A percentile compares a stretch with the other conserved stretches of the same genome.
phyloP scores from a whole-genome alignment of 345 rosid species.

The Cardamine chenopodiifolia region DNA sequence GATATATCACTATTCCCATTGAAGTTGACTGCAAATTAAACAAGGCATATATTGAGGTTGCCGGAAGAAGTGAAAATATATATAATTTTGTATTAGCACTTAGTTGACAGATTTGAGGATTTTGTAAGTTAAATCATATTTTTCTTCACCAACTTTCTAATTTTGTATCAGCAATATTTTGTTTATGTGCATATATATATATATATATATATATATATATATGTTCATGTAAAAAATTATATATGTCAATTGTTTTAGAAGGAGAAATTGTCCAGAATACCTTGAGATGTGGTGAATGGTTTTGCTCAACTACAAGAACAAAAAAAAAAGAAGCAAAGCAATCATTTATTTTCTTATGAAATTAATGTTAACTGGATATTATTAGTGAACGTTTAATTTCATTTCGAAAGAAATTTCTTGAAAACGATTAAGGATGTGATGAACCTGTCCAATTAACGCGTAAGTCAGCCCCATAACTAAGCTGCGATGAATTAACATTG shows the following conservation, averaged over 20 bases:
- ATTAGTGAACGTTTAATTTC: neutral
- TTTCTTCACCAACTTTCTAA: neutral
- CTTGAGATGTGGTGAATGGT: slow-evolving; percentile 38
- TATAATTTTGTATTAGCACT: neutral
- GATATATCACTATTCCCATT: slow-evolving; percentile 38
- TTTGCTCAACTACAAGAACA: slow-evolving; percentile 17
- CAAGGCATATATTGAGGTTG: neutral
- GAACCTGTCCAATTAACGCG: slow-evolving; percentile 37
- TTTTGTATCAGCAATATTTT: neutral
- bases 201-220: neutral
- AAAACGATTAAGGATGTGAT: neutral
- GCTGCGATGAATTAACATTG: slow-evolving; percentile 11
- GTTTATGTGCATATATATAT: neutral
- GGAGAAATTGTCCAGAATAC: neutral
- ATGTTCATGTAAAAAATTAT: neutral
- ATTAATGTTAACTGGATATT: neutral
- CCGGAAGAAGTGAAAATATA: neutral
- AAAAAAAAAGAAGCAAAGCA: neutral
- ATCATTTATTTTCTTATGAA: neutral
- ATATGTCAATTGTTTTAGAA: neutral
- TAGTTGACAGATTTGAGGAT: neutral
- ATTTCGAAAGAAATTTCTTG: neutral
- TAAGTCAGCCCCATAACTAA: slow-evolving; percentile 23
- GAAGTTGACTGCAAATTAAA: slow-evolving; percentile 36
- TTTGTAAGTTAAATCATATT: neutral